Conservation (phyloP, 495 filamentous ascomycete genomes). For the Lasiosphaeria hispida region DNA sequence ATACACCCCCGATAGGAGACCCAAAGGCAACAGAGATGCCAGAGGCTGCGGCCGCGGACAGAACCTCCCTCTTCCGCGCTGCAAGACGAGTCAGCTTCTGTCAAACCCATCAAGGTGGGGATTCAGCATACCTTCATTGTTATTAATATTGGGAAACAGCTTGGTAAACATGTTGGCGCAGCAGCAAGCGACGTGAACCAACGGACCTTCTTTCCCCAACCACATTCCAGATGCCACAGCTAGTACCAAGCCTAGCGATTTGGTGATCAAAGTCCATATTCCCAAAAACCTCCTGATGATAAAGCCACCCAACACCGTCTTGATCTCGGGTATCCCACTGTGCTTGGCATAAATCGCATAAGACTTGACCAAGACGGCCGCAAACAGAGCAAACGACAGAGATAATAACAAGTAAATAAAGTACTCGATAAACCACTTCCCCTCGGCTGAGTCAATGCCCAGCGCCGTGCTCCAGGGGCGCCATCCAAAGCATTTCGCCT, state of each 20-base stretch:
- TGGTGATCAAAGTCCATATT: constrained; percentile 87
- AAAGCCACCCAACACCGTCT: constrained; percentile 93
- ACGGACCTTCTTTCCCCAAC: constrained; percentile 96
- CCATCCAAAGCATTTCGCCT: constrained; percentile 79
- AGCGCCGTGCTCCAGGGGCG: constrained; percentile 77
- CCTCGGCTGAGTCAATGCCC: constrained; percentile 59
- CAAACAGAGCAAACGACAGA: constrained; percentile 76
- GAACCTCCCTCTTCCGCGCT: constrained; percentile 92
- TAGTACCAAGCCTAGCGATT: constrained; percentile 87
- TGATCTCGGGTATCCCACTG: constrained; percentile 97
- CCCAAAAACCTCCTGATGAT: constrained; percentile 91
- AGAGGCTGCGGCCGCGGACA: constrained; percentile 91
- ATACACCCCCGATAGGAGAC: constrained; percentile 87
- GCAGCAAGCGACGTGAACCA: constrained; percentile 97
- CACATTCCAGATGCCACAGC: constrained; percentile 94
- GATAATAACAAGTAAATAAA: constrained; percentile 80
- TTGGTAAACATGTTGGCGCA: constrained; percentile 96
- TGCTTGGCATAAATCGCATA: constrained; percentile 91
- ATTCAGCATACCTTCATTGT: constrained; percentile 72
- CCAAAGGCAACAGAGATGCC: constrained; percentile 98
- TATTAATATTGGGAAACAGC: constrained; percentile 74
- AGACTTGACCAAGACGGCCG: constrained; percentile 73
- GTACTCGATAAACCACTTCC: constrained; percentile 79
- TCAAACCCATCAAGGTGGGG: background rate
- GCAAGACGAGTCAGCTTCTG: constrained; percentile 17